Evolutionary conservation across 1,284 basidiomycete species (phyloP).

Genomic region (Tetrapyrgos nigripes): DNA sequence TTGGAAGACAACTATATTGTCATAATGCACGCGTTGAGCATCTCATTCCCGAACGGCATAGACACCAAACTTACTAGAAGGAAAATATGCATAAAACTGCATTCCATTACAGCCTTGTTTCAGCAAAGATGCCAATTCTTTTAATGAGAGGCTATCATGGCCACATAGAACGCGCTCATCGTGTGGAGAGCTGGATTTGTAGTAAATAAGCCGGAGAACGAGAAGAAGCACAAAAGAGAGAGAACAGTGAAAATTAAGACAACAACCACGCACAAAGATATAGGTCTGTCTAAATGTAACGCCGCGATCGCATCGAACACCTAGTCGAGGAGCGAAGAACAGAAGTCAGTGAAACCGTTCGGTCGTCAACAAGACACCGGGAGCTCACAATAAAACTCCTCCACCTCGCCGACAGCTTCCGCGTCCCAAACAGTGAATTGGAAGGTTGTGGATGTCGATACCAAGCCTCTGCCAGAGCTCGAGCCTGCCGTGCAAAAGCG

Average conservation of each 20-base stretch:
- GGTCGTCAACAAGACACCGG: not conserved
- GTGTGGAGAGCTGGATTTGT: not conserved
- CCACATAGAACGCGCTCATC: constrained; percentile 2
- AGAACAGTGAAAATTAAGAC: too few species aligned
- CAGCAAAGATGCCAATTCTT: not conserved
- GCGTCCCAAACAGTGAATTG: not conserved
- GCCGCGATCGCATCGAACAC: constrained; percentile 4
- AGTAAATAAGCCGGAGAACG: not conserved
- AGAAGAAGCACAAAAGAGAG: not conserved
- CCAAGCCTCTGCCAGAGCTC: not conserved
- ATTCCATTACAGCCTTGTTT: not conserved
- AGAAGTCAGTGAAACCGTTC: not conserved
- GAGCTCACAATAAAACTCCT: constrained; percentile 10
- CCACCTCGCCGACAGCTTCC: not conserved
- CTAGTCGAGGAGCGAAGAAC: not conserved
- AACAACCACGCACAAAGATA: constrained; percentile 14
- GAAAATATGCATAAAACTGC: not conserved
- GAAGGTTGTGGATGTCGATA: not conserved
- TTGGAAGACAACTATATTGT: constrained; percentile 6
- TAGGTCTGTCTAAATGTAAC: not conserved
- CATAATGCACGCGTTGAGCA: not conserved
- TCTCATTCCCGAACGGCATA: not conserved
- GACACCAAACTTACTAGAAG: constrained; percentile 1
- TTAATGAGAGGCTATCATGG: not conserved
- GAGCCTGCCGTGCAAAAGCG: constrained; percentile 5